Evolutionary conservation across 768 basidiomycete species (phyloP), one percentile per base, ranked within the genome.

Genomic region (Rossbeevera mucosa): DNA sequence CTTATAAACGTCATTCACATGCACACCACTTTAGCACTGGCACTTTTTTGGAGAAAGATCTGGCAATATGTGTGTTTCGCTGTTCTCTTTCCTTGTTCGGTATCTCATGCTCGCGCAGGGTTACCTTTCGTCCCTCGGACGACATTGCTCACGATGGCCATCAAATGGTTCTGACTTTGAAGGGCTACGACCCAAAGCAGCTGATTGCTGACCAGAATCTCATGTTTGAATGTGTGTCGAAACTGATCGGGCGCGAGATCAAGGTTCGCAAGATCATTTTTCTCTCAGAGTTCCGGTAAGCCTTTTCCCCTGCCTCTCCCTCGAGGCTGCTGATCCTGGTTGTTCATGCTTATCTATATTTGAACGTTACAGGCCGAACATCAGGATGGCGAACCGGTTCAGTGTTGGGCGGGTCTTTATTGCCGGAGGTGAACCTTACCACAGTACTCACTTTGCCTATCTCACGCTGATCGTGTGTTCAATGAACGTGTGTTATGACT

Each of bases 321-420:
- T 26, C 26, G 26, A 26, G 26, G 26, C 26, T 8, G 26, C 26
- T 7, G 26, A 14, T 5, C 30, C 30, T 7, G 5, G 14, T 31
- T 7, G 30, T 31, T 31, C 30, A 31, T 12, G 30, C 30, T 30
- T 30, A 6, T 31, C 7, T 30, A 13, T 30, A 30, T 16, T 6
- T 16, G 49, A 53, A 26, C 6, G 20, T n/a, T n/a, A 42, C 45
- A 75, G 79, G 26, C 72, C 77, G 1, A 79, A 78, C 59, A 71
- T 80, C 25, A 69, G 79, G 11, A 76, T 79, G 76, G 74, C 72
- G 0, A 58, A 78, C 38, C 70, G 60, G 20, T 74, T 80, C 55
- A 57, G 65, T 16, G 52, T 58, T 4, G 77, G 76, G 1, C 67
- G 76, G 18, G 75, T 74, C 11, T 80, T 79, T 53, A 44, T 80